Evolutionary conservation across 192 early-diverging fungal species (phyloP), one percentile per base, ranked within the genome.

Genomic region (Coemansia reversa): DNA sequence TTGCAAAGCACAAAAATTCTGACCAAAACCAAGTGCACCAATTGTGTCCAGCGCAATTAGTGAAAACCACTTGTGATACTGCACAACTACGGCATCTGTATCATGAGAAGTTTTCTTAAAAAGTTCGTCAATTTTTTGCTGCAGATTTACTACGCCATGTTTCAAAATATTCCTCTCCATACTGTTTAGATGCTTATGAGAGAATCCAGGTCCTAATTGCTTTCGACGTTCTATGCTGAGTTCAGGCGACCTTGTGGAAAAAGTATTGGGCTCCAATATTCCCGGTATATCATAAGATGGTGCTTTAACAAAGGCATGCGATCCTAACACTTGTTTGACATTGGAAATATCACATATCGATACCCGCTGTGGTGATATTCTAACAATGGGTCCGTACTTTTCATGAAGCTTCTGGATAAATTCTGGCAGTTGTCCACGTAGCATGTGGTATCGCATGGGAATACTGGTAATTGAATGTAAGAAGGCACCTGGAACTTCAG

Each of bases 401-500:
- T 35, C 45, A 54, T 81, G 79, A 51, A 67, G 30, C 9, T 7
- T 11, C 18, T 62, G 14, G 0, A 76, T 33, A 11, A 63, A 67
- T n/a, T 62, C 25, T 5, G 79, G 79, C 57, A 81, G 42, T 5
- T 23, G 55, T 47, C 79, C 79, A 5, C 70, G 65, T 4, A 81
- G n/a, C 74, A 81, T 81, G 24, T 81, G 54, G 67, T 70, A 76
- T 11, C 73, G 66, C 74, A 81, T 81, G 9, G 70, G 74, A 9
- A 81, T 32, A 42, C 74, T 72, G 4, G 66, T 66, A 9, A 81
- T 42, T 0, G 74, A 73, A 58, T 76, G 52, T 11, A 68, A 4
- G 33, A 70, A 65, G 5, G 9, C 19, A 0, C 79, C 79, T 0
- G 79, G 79, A 0, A 76, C 70, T 7, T 51, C 24, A 1, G 63